These are phyloP conservation scores for Paramecium octaurelia DNA, from an alignment of 73 alveolate genomes.

Conservation along the genomic window DNA sequence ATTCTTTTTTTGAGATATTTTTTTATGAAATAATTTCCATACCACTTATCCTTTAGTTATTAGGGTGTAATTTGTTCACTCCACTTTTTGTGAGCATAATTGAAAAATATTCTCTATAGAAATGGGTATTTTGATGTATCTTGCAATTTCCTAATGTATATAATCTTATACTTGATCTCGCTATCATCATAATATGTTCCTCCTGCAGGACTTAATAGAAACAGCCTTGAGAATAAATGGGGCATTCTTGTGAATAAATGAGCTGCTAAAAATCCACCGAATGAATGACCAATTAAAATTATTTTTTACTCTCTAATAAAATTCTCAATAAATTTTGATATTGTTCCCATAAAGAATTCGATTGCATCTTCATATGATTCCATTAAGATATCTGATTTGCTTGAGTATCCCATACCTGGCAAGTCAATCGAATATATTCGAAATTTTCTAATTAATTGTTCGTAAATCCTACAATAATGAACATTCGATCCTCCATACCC, in stretches of 20 bases:
- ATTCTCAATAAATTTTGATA: not conserved
- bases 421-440: not conserved
- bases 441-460: not conserved
- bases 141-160: not conserved
- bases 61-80: not conserved
- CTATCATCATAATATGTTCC: conserved; percentile 8
- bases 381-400: not conserved
- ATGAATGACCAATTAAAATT: conserved; percentile 35
- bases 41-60: not conserved
- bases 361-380: not conserved
- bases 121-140: not conserved
- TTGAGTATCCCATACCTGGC: conserved; percentile 45
- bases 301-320: not conserved
- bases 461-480: conserved; percentile 42
- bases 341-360: conserved; percentile 29
- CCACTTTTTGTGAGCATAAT: not conserved
- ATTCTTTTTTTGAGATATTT: conserved; percentile 27
- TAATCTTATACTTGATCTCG: not conserved
- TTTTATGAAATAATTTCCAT: not conserved
- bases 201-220: conserved; percentile 49
- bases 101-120: not conserved
- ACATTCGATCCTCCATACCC: conserved; percentile 47
- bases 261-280: conserved; percentile 45
- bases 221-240: not conserved
- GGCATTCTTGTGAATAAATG: conserved; percentile 21